These are phyloP conservation scores for Aechmea fasciata DNA, from an alignment of 176 grass and related monocot species.

Conservation along the genomic window DNA sequence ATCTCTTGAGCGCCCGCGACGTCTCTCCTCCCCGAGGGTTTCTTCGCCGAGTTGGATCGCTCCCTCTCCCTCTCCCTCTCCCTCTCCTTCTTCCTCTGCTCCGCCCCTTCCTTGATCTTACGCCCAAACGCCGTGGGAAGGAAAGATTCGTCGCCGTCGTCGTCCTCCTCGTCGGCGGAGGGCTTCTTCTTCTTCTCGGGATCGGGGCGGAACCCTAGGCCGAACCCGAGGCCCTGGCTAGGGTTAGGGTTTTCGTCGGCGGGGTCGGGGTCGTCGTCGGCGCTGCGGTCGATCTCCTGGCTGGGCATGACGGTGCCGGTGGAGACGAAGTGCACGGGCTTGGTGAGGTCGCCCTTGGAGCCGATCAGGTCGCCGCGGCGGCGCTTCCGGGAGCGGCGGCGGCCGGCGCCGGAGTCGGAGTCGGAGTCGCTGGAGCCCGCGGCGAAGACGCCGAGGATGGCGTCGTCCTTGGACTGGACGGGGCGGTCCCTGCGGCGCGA, in stretches of 20 bases:
- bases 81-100: slow-evolving; percentile 59
- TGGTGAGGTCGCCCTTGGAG: slow-evolving; percentile 34
- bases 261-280: neutral
- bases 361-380: slow-evolving; percentile 31
- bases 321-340: slow-evolving; percentile 58
- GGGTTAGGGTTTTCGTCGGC: neutral
- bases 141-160: slow-evolving; percentile 13
- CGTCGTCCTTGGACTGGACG: slow-evolving; percentile 51
- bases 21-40: slow-evolving; percentile 20
- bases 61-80: slow-evolving; percentile 40
- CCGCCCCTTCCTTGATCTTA: slow-evolving; percentile 50
- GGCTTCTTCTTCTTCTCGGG: neutral
- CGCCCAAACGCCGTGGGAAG: slow-evolving; percentile 50
- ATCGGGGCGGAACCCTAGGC: slow-evolving; percentile 3
- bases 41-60: slow-evolving; percentile 11
- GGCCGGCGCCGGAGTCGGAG: slow-evolving; percentile 27
- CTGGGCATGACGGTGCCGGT: slow-evolving; percentile 33
- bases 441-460: slow-evolving; percentile 65
- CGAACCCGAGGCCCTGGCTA: slow-evolving; percentile 20
- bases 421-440: slow-evolving; percentile 44
- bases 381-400: slow-evolving; percentile 30
- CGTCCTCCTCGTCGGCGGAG: neutral
- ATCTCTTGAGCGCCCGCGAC: slow-evolving; percentile 4
- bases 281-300: slow-evolving; percentile 18
- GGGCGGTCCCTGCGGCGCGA: slow-evolving; percentile 36